Percentiles rank a stretch among this genome's conserved stretches.
Conservation (phyloP, 192 early-diverging fungal genomes). For the Phycomyces nitens region DNA sequence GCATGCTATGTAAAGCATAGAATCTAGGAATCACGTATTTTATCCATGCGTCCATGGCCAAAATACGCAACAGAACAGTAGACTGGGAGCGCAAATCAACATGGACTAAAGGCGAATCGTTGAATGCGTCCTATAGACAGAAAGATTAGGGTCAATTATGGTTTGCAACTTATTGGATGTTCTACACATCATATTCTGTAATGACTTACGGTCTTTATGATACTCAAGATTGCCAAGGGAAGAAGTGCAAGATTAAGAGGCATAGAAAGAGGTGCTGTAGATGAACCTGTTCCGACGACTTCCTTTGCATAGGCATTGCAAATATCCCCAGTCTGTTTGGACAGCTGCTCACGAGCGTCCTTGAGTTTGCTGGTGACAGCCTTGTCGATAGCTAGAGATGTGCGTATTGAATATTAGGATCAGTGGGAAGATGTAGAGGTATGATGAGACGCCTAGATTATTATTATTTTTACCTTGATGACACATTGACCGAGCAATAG, state of each 20-base stretch:
- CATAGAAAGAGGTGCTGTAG: constrained; percentile 65
- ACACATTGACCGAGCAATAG: constrained; percentile 48
- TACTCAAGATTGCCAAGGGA: constrained; percentile 64
- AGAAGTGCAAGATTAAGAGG: constrained; percentile 70
- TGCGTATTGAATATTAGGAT: too few species aligned
- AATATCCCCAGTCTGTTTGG: constrained; percentile 66
- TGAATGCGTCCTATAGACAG: constrained; percentile 14
- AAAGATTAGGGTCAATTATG: too few species aligned
- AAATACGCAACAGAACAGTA: constrained; percentile 60
- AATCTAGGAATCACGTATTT: constrained; percentile 59
- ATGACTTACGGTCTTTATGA: constrained; percentile 70
- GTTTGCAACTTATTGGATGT: too few species aligned
- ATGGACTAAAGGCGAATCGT: constrained; percentile 36
- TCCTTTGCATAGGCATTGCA: constrained; percentile 67
- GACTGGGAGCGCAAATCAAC: constrained; percentile 63
- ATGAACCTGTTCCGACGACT: constrained; percentile 57
- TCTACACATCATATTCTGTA: too few species aligned
- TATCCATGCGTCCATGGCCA: constrained; percentile 59
- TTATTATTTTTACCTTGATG: constrained; percentile 28
- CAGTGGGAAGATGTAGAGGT: too few species aligned
- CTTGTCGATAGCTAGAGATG: constrained; percentile 79
- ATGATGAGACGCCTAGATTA: too few species aligned
- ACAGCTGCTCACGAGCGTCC: constrained; percentile 75
- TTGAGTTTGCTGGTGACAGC: constrained; percentile 70
- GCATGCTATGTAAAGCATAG: constrained; percentile 69